These are phyloP conservation scores for Tuber indicum DNA, from an alignment of 495 filamentous ascomycete genomes.

Conservation along the genomic window DNA sequence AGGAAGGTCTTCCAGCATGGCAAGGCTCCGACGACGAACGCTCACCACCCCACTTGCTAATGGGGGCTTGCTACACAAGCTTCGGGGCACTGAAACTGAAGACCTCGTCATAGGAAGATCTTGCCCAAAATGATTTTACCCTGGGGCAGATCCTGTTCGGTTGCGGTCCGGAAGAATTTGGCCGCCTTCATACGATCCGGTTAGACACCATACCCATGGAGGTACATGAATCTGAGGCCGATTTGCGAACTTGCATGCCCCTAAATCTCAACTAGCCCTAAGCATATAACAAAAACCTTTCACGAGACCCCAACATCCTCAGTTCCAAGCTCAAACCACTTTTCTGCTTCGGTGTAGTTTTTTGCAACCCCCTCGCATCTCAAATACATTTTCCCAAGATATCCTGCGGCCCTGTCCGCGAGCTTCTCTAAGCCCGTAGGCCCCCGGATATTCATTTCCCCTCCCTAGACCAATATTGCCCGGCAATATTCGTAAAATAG, in stretches of 20 bases:
- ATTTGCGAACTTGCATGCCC: conserved; percentile 83
- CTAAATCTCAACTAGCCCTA: conserved; percentile 8
- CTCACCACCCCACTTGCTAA: too few species aligned
- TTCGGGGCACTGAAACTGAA: too few species aligned
- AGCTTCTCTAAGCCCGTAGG: conserved; percentile 63
- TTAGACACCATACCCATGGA: conserved; percentile 73
- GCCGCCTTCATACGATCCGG: conserved; percentile 68
- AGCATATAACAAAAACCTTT: background rate
- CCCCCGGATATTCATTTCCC: conserved; percentile 46
- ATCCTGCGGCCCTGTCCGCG: conserved; percentile 83
- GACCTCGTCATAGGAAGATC: conserved; percentile 56
- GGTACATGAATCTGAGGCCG: conserved; percentile 76
- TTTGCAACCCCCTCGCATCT: conserved; percentile 86
- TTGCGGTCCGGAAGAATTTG: conserved; percentile 71
- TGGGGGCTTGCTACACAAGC: too few species aligned
- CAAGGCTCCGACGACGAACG: conserved; percentile 89
- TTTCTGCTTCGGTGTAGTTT: conserved; percentile 63
- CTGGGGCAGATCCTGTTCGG: conserved; percentile 75
- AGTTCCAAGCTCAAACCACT: conserved; percentile 83
- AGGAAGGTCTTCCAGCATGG: conserved; percentile 60
- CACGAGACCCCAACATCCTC: conserved; percentile 44
- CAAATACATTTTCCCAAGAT: conserved; percentile 86
- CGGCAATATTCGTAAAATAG: conserved; percentile 76
- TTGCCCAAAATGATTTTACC: conserved; percentile 77
- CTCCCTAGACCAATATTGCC: conserved; percentile 80